Percentiles rank a stretch among this genome's conserved stretches.
Conservation (phyloP, 441 rosid genomes). For the Gossypium davidsonii region DNA sequence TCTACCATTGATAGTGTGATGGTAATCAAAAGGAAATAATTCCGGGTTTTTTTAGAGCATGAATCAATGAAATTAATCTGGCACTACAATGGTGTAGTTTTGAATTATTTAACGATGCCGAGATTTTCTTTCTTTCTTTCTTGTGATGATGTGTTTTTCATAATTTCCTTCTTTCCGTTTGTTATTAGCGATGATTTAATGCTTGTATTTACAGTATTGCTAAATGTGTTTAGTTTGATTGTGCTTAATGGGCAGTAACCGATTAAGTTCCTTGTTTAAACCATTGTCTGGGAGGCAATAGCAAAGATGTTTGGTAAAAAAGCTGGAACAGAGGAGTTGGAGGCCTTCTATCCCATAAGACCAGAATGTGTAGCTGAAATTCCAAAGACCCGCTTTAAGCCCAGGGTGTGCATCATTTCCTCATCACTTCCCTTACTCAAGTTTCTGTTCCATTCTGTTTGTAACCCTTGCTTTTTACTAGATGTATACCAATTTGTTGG, state of each 20-base stretch:
- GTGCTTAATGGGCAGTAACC: constrained; percentile 9
- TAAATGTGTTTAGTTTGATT: constrained; percentile 5
- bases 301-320: constrained; percentile 27
- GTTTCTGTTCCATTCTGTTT: background rate
- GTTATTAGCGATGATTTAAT: background rate
- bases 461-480: background rate
- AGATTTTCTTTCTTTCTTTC: background rate
- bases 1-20: background rate
- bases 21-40: background rate
- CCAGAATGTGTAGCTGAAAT: constrained; percentile 57
- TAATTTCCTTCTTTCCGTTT: background rate
- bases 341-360: constrained; percentile 61
- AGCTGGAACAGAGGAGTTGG: constrained; percentile 53
- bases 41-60: background rate
- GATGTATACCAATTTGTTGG: background rate
- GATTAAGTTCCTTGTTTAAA: constrained; percentile 16
- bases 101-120: background rate
- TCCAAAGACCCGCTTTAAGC: constrained; percentile 67
- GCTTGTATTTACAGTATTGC: background rate
- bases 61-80: background rate
- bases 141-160: background rate
- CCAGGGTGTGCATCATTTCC: constrained; percentile 38
- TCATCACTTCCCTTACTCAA: background rate
- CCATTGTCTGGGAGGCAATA: constrained; percentile 27
- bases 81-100: background rate